Base-by-base conservation (phyloP, 2,329 filamentous ascomycete genomes). In the Fusarium begoniae region DNA sequence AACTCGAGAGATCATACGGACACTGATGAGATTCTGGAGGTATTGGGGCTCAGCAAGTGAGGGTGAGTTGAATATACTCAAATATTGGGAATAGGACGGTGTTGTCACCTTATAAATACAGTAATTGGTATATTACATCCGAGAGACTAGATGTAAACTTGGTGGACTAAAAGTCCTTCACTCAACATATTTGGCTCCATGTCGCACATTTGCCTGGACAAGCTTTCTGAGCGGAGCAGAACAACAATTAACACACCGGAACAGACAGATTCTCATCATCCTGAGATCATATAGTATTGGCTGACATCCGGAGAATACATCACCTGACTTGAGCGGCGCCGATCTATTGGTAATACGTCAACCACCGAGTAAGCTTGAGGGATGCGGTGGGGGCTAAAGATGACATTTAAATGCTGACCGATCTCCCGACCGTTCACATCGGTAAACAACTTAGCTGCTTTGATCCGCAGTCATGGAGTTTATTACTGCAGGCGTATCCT, bases 401-500 rank as follows among this genome's bases (percentile, higher is more conserved):
- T 24, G 12, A 26, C 14, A 26, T 26, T 37, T 28, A 50, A 48
- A 58, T n/a, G 41, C 30, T 48, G n/a, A 48, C 20, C 28, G 11
- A 37, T 35, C 40, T 35, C 15, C n/a, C 8, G 12, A 3, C 7
- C 14, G 6, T 26, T 20, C 6, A n/a, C 6, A 26, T 20, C 8
- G 6, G 5, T 26, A 51, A 10, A 18, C 4, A 24, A 2, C 48
- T 26, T 13, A 6, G 15, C 26, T 20, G 1, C 0, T 2, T 14
- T 8, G 18, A 37, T 11, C 12, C 4, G 3, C 22, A 2, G 4
- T 5, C 1, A 75, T 75, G 66, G 73, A 75, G n/a, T 37, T 75
- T 10, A 38, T 75, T 15, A 63, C 43, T 20, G 73, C 72, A 10
- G 73, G 69, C 5, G 50, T 30, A 8, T 57, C 69, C 5, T 75